phyloP scores from a whole-genome alignment of 1,139 yeast genomes.

The Blastobotrys illinoisensis region DNA sequence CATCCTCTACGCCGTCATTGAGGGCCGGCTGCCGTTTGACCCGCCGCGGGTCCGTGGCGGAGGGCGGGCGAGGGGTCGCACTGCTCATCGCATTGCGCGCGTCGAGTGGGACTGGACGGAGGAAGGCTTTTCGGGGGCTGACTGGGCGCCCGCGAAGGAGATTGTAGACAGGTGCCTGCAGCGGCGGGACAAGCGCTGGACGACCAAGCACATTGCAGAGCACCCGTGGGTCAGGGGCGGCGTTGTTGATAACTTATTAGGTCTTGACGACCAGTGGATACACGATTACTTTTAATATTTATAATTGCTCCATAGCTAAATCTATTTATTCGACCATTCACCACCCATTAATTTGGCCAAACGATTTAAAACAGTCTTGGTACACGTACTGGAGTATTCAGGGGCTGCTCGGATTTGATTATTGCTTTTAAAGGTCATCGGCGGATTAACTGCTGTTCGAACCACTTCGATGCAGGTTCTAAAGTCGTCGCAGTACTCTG shows the following conservation, averaged over 20 bases:
- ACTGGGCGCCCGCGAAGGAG: slow-evolving; percentile 44
- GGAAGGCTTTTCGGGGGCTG: slow-evolving; percentile 21
- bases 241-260: slow-evolving; percentile 1
- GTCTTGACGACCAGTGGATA: neutral
- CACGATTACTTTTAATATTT: slow-evolving; percentile 1
- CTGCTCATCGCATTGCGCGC: slow-evolving; percentile 86
- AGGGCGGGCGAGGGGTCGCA: slow-evolving; percentile 43
- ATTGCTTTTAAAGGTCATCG: slow-evolving; percentile 4
- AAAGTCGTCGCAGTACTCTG: neutral
- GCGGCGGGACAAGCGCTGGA: slow-evolving; percentile 48
- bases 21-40: slow-evolving; percentile 86
- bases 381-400: too few species aligned
- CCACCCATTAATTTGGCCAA: too few species aligned
- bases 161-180: slow-evolving; percentile 51
- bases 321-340: neutral
- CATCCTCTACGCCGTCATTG: slow-evolving; percentile 73
- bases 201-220: slow-evolving; percentile 37
- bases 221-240: slow-evolving; percentile 32
- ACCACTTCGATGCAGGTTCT: neutral
- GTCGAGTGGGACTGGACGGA: slow-evolving; percentile 85
- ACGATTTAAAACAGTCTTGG: too few species aligned
- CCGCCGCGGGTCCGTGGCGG: slow-evolving; percentile 32
- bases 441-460: neutral
- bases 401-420: slow-evolving; percentile 19
- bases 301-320: neutral